These are phyloP conservation scores for Lactarius hengduanensis DNA, from an alignment of 768 basidiomycete species.

Conservation along the genomic window DNA sequence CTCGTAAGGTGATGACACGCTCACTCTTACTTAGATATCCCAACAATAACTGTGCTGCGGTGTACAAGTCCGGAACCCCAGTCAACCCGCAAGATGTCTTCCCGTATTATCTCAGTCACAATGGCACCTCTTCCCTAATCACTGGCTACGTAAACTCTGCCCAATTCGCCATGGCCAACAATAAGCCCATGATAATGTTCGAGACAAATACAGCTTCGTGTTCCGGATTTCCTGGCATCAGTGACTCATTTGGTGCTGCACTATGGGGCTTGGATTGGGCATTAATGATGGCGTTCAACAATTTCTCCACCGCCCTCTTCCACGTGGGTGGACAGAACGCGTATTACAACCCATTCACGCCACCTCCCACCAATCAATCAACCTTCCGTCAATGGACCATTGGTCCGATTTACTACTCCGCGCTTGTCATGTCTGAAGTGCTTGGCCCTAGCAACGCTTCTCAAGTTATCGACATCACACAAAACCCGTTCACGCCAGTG, in stretches of 20 bases:
- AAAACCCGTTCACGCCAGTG: conserved; percentile 56
- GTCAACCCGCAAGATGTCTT: conserved; percentile 49
- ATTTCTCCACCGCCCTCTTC: conserved; percentile 44
- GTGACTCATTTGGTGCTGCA: conserved; percentile 56
- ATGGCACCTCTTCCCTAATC: conserved; percentile 49
- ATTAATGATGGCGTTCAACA: conserved; percentile 50
- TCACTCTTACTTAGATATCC: conserved; percentile 46
- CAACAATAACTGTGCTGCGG: conserved; percentile 58
- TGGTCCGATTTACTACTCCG: conserved; percentile 71
- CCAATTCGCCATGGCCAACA: conserved; percentile 38
- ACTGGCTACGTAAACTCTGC: conserved; percentile 51
- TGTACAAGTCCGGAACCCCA: conserved; percentile 42
- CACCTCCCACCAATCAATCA: conserved; percentile 56
- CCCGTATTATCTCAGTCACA: conserved; percentile 58
- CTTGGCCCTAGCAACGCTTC: conserved; percentile 64
- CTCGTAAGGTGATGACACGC: not conserved
- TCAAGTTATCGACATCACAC: conserved; percentile 64
- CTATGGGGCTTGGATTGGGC: conserved; percentile 56
- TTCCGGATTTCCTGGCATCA: conserved; percentile 49
- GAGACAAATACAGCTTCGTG: conserved; percentile 58
- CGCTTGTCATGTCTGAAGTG: conserved; percentile 66
- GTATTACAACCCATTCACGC: conserved; percentile 55
- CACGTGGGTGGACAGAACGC: conserved; percentile 64
- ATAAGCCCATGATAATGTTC: conserved; percentile 52
- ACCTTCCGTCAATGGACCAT: conserved; percentile 67